phyloP scores from a whole-genome alignment of 176 grass and related monocot species.

The Carex pumila region DNA sequence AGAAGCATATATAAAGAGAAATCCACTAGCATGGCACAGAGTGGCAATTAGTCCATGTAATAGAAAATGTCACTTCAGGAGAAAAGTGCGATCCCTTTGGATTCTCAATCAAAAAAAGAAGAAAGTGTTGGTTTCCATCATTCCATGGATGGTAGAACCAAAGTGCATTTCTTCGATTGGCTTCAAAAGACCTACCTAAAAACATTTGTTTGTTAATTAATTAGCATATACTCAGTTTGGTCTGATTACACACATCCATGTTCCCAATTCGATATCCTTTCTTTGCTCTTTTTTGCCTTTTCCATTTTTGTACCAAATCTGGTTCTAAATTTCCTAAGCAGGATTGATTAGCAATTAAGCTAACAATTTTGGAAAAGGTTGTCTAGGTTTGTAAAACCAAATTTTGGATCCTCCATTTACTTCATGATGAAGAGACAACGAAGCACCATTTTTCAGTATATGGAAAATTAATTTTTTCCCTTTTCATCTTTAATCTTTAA shows the following conservation, averaged over 20 bases:
- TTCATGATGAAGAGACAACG: neutral
- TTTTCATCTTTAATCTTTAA: neutral
- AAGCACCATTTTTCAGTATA: neutral
- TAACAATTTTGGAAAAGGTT: constrained; percentile 21
- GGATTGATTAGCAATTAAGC: constrained; percentile 20
- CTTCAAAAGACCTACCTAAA: neutral
- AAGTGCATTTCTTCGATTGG: neutral
- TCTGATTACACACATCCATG: constrained; percentile 6
- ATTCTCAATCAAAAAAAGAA: constrained; percentile 18
- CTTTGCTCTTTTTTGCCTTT: constrained; percentile 10
- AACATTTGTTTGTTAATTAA: neutral
- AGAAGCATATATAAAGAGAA: constrained; percentile 26
- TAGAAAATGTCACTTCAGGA: constrained; percentile 23
- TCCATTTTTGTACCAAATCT: constrained; percentile 8
- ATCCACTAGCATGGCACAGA: constrained; percentile 7
- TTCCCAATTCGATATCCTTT: neutral
- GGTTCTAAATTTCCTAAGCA: constrained; percentile 21
- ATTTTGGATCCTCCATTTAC: neutral
- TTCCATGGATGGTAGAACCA: neutral
- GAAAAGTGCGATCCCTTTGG: constrained; percentile 11
- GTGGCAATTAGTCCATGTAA: constrained; percentile 7
- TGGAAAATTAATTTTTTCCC: too few relatives aligned
- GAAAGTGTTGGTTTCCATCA: neutral
- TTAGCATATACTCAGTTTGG: constrained; percentile 6
- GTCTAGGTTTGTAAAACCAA: neutral